phyloP scores from a whole-genome alignment of 106 monocot genomes.

The Dioscorea zingiberensis region DNA sequence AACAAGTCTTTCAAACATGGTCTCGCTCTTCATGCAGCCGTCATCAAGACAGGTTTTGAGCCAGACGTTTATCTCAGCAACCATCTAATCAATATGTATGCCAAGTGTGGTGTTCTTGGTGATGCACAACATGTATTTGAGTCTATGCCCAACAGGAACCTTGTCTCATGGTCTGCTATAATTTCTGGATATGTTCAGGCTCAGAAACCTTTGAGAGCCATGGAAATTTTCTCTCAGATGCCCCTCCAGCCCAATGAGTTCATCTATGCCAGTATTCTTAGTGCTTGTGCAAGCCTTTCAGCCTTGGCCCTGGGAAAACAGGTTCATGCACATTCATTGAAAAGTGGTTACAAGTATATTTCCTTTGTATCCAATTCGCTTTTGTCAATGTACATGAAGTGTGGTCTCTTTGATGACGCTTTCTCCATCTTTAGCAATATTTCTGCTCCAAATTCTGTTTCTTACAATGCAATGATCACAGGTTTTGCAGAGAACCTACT shows the following conservation, averaged over 20 bases:
- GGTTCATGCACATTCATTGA: slow-evolving; percentile 44
- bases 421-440: slow-evolving; percentile 28
- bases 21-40: slow-evolving; percentile 24
- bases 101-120: slow-evolving; percentile 33
- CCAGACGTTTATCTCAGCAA: slow-evolving; percentile 41
- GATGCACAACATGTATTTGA: slow-evolving; percentile 38
- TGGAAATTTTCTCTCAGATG: slow-evolving; percentile 39
- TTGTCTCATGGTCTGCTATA: slow-evolving; percentile 51
- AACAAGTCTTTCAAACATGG: slow-evolving; percentile 14
- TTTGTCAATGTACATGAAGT: slow-evolving; percentile 67
- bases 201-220: slow-evolving; percentile 20
- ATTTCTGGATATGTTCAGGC: slow-evolving; percentile 46
- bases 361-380: slow-evolving; percentile 68
- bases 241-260: slow-evolving; percentile 43
- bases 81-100: slow-evolving; percentile 56
- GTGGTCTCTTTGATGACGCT: slow-evolving; percentile 29
- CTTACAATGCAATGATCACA: slow-evolving; percentile 61
- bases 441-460: slow-evolving; percentile 30
- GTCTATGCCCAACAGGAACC: slow-evolving; percentile 30
- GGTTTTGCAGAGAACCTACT: slow-evolving; percentile 38
- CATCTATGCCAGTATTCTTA: slow-evolving; percentile 46
- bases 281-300: slow-evolving; percentile 32
- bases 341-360: slow-evolving; percentile 25
- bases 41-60: slow-evolving; percentile 24
- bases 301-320: slow-evolving; percentile 24